A percentile compares a stretch with the other conserved stretches of the same genome.
Evolutionary conservation across 345 rosid genomes (phyloP).

Genomic region (Gossypium australe): DNA sequence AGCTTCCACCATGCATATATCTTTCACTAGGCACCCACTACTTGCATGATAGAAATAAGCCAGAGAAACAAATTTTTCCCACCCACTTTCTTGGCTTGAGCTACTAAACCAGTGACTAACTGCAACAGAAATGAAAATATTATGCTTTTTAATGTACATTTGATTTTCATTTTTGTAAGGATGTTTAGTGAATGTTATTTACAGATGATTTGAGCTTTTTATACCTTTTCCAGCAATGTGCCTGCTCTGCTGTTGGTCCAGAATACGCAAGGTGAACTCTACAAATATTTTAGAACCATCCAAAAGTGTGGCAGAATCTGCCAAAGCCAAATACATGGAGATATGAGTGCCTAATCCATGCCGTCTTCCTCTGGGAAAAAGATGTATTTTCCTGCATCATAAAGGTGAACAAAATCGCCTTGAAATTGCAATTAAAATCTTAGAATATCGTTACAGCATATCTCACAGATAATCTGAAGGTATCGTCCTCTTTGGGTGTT

Average conservation of each 20-base stretch:
- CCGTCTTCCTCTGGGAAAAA: slow-evolving; percentile 32
- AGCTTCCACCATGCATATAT: slow-evolving; percentile 31
- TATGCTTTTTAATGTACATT: neutral
- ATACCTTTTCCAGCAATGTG: slow-evolving; percentile 31
- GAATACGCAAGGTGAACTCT: slow-evolving; percentile 26
- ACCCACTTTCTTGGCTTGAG: slow-evolving; percentile 22
- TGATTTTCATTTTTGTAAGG: neutral
- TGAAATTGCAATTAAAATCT: neutral
- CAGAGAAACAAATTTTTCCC: slow-evolving; percentile 23
- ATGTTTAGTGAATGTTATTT: neutral
- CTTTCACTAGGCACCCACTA: slow-evolving; percentile 22
- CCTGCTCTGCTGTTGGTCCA: slow-evolving; percentile 27
- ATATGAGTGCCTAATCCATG: slow-evolving; percentile 19
- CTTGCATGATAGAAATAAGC: slow-evolving; percentile 1
- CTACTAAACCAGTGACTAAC: slow-evolving; percentile 31
- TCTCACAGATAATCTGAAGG: neutral
- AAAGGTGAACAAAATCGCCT: neutral
- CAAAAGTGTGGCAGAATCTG: slow-evolving; percentile 16
- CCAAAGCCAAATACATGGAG: slow-evolving; percentile 31
- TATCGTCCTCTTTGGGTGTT: neutral
- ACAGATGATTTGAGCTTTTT: neutral
- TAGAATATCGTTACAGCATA: neutral
- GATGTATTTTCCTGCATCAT: slow-evolving; percentile 32
- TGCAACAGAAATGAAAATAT: slow-evolving; percentile 10
- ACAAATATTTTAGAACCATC: slow-evolving; percentile 28